Conservation (phyloP, 2,329 filamentous ascomycete genomes). For the Pyrenophora tritici-repentis region DNA sequence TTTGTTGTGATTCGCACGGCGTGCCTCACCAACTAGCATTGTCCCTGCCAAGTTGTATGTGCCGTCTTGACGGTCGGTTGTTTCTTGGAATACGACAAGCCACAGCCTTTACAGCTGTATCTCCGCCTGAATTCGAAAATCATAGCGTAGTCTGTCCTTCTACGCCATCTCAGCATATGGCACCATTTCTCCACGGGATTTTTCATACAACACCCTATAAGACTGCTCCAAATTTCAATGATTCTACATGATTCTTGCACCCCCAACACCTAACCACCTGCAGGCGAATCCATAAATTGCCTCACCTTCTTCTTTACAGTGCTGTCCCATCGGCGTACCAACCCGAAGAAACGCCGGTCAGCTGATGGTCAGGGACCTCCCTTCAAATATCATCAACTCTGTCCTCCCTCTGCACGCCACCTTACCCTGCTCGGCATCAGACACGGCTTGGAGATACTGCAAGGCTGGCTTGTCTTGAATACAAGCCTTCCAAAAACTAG, state of each 20-base stretch:
- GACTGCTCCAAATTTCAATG: conserved; percentile 2
- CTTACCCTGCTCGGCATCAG: too few species aligned
- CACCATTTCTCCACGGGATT: conserved; percentile 6
- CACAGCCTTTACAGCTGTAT: conserved; percentile 23
- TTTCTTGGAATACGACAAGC: conserved; percentile 18
- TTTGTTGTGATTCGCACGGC: conserved; percentile 28
- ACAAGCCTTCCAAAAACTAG: background rate
- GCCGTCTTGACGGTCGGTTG: conserved; percentile 19
- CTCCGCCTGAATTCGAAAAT: conserved; percentile 25
- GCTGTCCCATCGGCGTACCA: too few species aligned
- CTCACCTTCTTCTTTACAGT: too few species aligned
- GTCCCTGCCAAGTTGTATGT: conserved; percentile 29
- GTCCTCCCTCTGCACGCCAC: too few species aligned
- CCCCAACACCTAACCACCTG: too few species aligned
- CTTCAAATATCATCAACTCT: background rate
- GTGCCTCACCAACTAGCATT: conserved; percentile 5
- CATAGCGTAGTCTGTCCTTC: conserved; percentile 17
- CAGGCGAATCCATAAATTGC: too few species aligned
- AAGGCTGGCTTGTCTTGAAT: too few species aligned
- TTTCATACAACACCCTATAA: conserved; percentile 5
- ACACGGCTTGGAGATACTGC: too few species aligned
- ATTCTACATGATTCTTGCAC: background rate
- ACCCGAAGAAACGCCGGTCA: too few species aligned
- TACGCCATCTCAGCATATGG: too few species aligned
- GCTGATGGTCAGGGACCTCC: conserved; percentile 1